Evolutionary conservation across 257 asterid species (phyloP), one percentile per base, ranked within the genome.

Genomic region (Perilla frutescens): DNA sequence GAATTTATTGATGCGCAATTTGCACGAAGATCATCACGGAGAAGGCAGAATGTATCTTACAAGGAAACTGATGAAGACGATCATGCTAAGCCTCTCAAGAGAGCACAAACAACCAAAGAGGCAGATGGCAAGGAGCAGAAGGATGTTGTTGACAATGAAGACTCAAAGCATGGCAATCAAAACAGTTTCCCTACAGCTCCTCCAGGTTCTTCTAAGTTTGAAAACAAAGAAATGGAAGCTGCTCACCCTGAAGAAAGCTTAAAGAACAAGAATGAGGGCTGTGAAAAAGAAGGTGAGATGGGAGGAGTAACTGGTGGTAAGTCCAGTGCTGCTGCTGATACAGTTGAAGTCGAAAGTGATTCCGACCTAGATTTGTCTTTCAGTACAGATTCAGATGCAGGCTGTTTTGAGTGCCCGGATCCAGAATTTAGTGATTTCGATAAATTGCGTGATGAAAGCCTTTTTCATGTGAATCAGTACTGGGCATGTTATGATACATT

Each of bases 401-500:
- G 36, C 11, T 1, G 32, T 50, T 54, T 39, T 29, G 43, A 74
- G 1, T 79, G 78, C 67, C 87, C 85, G 64, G 90, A 83, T 72
- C 77, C 93, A 58, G 96, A 89, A 70, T 89, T 87, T 74, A 67
- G 62, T 62, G 82, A 86, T 77, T 89, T 89, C 40, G 90, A 87
- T 2, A 77, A 62, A 57, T 66, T 40, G 48, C 80, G 85, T 26
- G 82, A 82, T 12, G 80, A 75, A 63, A 72, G 54, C 37, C 14
- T 67, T 11, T 89, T 89, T 71, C 68, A 55, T 29, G 81, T 64
- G 44, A 74, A 62, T 77, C 91, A 85, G 73, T 72, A 79, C 79
- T 89, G 96, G 96, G 93, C 96, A 58, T 80, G 80, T 50, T 89
- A 82, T 68, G 96, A 87, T 69, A 32, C 81, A 62, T 13, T 36